These are phyloP conservation scores for Cryomyces minteri DNA, from an alignment of 495 filamentous ascomycete genomes.

Conservation along the genomic window DNA sequence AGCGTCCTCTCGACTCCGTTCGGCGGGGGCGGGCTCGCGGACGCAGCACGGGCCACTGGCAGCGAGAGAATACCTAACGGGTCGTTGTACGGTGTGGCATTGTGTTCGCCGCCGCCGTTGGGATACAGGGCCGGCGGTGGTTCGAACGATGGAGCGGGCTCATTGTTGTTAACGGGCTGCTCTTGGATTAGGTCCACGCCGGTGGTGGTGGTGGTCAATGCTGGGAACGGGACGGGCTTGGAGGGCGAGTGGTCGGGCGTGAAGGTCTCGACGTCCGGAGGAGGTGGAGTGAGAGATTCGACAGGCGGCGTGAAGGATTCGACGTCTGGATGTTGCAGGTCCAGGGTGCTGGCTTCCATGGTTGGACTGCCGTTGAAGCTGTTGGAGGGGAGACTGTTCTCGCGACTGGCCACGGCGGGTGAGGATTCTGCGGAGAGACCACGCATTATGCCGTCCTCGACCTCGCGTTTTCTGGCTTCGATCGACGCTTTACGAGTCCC, in stretches of 20 bases:
- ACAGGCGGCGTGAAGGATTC: constrained; percentile 36
- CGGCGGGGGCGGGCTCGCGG: background rate
- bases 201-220: constrained; percentile 2
- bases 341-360: constrained; percentile 16
- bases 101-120: background rate
- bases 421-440: constrained; percentile 38
- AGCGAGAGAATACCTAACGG: too few relatives aligned
- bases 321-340: constrained; percentile 50
- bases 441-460: constrained; percentile 77
- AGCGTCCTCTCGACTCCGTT: background rate
- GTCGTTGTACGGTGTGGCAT: too few relatives aligned
- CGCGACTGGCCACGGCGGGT: constrained; percentile 22
- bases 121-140: background rate
- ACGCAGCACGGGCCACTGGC: constrained; percentile 1
- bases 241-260: background rate
- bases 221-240: too few relatives aligned
- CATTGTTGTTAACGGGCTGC: background rate
- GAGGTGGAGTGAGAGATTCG: constrained; percentile 16
- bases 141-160: constrained; percentile 3
- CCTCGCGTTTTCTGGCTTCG: constrained; percentile 61
- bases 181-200: constrained; percentile 8
- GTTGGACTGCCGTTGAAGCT: background rate
- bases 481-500: constrained; percentile 40
- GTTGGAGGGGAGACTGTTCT: constrained; percentile 1
- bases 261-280: background rate